phyloP scores from a whole-genome alignment of 805 yeast species.

The Lachancea cidri region DNA sequence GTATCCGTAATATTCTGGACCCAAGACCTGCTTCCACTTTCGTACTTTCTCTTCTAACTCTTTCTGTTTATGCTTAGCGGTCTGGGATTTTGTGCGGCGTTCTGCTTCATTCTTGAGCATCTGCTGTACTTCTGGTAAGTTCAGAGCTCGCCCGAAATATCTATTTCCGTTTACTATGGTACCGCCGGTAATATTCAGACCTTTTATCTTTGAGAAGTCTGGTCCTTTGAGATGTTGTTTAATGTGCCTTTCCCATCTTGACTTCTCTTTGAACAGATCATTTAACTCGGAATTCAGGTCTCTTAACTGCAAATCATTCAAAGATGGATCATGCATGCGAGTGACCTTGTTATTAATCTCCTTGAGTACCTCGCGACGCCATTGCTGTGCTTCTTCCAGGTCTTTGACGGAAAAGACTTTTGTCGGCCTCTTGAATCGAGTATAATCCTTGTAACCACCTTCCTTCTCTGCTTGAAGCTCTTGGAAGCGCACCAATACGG shows the following conservation, averaged over 20 bases:
- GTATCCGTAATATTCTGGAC: slow-evolving; percentile 41
- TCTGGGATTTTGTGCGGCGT: slow-evolving; percentile 18
- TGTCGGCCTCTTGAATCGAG: slow-evolving; percentile 56
- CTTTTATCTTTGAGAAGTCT: slow-evolving; percentile 41
- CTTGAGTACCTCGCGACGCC: slow-evolving; percentile 54
- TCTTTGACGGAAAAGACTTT: slow-evolving; percentile 47
- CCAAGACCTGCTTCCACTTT: slow-evolving; percentile 27
- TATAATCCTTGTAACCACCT: slow-evolving; percentile 51
- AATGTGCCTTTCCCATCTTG: slow-evolving; percentile 76
- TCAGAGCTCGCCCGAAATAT: slow-evolving; percentile 81
- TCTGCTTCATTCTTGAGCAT: slow-evolving; percentile 36
- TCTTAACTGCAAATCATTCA: slow-evolving; percentile 58
- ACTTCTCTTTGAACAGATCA: slow-evolving; percentile 57
- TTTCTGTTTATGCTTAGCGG: slow-evolving; percentile 15
- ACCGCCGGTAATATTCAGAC: slow-evolving; percentile 18
- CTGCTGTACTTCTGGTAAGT: slow-evolving; percentile 65
- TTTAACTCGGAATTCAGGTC: slow-evolving; percentile 73
- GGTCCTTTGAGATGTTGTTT: slow-evolving; percentile 63
- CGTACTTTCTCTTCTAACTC: slow-evolving; percentile 20
- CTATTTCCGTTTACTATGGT: slow-evolving; percentile 48
- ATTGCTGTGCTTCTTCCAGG: slow-evolving; percentile 63
- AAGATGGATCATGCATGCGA: slow-evolving; percentile 54
- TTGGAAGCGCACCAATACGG: slow-evolving; percentile 60
- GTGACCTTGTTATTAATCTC: slow-evolving; percentile 62
- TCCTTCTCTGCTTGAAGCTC: slow-evolving; percentile 54